Evolutionary conservation across 257 asterid species (phyloP).

Genomic region (Solanum sitiens): DNA sequence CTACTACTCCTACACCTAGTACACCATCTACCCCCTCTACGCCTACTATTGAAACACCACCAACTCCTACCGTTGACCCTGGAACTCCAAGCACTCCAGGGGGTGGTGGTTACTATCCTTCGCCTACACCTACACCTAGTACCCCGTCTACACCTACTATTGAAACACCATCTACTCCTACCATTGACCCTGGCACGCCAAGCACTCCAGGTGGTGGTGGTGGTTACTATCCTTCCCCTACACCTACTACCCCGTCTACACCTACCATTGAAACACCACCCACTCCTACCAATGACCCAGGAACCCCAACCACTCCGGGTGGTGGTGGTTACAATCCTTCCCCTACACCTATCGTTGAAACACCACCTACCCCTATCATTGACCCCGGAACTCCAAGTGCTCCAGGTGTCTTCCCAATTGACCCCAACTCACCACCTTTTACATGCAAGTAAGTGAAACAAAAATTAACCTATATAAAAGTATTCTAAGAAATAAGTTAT

Average conservation of each 20-base stretch:
- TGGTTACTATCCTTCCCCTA: constrained; percentile 26
- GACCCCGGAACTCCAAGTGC: constrained; percentile 13
- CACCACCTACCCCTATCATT: neutral
- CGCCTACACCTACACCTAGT: neutral
- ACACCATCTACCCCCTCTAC: constrained; percentile 5
- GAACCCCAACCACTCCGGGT: no score
- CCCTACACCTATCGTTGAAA: neutral
- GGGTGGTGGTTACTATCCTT: constrained; percentile 32
- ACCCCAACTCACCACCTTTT: constrained; percentile 85
- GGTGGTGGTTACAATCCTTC: neutral
- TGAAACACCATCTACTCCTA: constrained; percentile 7
- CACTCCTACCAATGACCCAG: no score
- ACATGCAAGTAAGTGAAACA: constrained; percentile 63
- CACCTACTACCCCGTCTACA: neutral
- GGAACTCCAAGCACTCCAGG: constrained; percentile 35
- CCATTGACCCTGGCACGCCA: constrained; percentile 14
- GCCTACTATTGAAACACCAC: neutral
- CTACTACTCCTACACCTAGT: neutral
- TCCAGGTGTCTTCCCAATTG: constrained; percentile 40
- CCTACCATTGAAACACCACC: neutral
- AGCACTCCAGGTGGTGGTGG: constrained; percentile 37
- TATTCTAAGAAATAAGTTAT: no score
- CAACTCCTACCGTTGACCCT: constrained; percentile 9
- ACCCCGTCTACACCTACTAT: neutral
- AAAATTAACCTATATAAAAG: neutral